Evolutionary conservation across 805 yeast species (phyloP), one percentile per base, ranked within the genome.

Genomic region (Ogataea nakhonphanomensis): DNA sequence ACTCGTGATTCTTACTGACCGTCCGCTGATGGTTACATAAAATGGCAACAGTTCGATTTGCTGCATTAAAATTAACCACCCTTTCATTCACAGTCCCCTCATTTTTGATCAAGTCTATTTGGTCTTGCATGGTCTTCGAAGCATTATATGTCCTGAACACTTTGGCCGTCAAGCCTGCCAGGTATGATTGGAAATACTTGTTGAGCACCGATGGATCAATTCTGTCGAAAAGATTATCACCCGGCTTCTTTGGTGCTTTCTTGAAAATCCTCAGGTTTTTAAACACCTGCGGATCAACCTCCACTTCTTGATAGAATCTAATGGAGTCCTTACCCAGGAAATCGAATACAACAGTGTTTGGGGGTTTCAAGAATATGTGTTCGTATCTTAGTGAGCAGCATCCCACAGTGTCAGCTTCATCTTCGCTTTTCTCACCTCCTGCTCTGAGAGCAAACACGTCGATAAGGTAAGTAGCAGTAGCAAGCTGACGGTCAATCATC

Each of bases 111-210:
- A 81, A 66, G 58, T 85, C 95, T 45, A 91, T 64, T 60, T 88
- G 96, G 55, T 90, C 95, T 62, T 90, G 97, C 97, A 90, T 91
- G 2, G 96, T 89, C 61, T 86, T 85, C 1, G 96, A 86, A 1
- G 98, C 98, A 66, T 90, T 90, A 59, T 86, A 90, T 0, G 98
- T 90, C 80, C 98, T 95, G 72, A 90, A 91, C 14, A 90, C 97
- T 63, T 90, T 90, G 4, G 98, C 98, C 0, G 97, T 89, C 49
- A 90, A 71, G 0, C 98, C 98, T 17, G 84, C 79, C 93, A 90
- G 83, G 63, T 90, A 89, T 44, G 75, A 79, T 58, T 89, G 96
- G 56, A 90, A 76, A 59, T 88, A 90, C 61, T 82, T 85, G 69
- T 90, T 90, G 56, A 90, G 71, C 26, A 83, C 66, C 1, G 84